These are phyloP conservation scores for Wickerhamiella vanderwaltii DNA, from an alignment of 805 yeast species.

Conservation along the genomic window DNA sequence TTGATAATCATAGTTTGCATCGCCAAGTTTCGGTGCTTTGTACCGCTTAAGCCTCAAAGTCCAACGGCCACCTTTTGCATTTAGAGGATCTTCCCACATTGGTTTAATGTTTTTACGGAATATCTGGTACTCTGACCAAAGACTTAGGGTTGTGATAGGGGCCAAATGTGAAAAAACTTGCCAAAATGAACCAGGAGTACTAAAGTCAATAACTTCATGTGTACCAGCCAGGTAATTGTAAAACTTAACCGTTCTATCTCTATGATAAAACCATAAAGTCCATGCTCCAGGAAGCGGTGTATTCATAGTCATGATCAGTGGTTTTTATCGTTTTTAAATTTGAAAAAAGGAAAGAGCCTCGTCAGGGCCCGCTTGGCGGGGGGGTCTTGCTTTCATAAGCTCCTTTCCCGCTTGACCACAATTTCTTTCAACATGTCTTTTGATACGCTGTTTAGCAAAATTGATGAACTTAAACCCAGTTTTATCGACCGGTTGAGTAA, in stretches of 20 bases:
- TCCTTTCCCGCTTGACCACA: no score
- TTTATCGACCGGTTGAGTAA: slow-evolving; percentile 45
- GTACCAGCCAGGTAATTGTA: slow-evolving; percentile 23
- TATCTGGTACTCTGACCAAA: slow-evolving; percentile 39
- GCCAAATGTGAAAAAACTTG: slow-evolving; percentile 66
- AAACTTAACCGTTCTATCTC: slow-evolving; percentile 21
- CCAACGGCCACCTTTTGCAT: slow-evolving; percentile 53
- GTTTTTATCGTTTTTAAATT: no score
- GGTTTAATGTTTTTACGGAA: slow-evolving; percentile 52
- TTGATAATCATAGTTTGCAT: slow-evolving; percentile 2
- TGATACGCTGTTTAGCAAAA: slow-evolving; percentile 37
- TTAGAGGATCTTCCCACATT: slow-evolving; percentile 56
- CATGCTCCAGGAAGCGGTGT: slow-evolving; percentile 19
- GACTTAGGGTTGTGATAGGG: slow-evolving; percentile 20
- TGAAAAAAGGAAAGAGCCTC: no score
- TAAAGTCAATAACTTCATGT: slow-evolving; percentile 75
- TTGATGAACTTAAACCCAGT: slow-evolving; percentile 61
- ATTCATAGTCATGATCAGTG: no score
- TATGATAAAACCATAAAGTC: slow-evolving; percentile 26
- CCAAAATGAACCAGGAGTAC: slow-evolving; percentile 93
- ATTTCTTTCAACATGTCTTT: slow-evolving; percentile 6
- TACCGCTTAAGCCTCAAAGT: slow-evolving; percentile 32
- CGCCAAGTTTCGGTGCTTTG: neutral
- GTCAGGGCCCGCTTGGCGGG: no score
- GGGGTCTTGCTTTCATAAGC: no score